Base-by-base conservation (phyloP, 352 stramenopile species). In the Phytopythium oedochilum region DNA sequence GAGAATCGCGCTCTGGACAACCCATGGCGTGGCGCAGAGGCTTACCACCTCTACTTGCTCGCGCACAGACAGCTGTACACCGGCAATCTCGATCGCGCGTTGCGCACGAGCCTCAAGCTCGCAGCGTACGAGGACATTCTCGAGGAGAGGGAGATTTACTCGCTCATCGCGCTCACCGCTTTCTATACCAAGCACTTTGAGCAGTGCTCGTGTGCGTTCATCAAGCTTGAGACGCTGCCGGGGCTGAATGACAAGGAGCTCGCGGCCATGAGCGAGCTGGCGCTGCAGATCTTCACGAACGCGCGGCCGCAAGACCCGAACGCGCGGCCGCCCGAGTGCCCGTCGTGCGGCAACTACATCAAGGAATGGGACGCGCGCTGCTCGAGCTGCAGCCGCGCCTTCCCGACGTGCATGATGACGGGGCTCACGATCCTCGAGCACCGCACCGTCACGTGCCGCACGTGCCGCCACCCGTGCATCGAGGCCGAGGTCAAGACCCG, bases 31-130 rank as follows among this genome's bases (percentile, higher is more conserved):
- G 93, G 91, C 7, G 93, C 94, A 10, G 94, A 97, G 60, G 93
- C 92, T 5, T 97, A 96, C 61, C 94, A 98, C 63, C 85, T 98
- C 49, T 97, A 96, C 58, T 66, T 98, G 59, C 73, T 98, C 4
- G 89, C 92, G 6, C 91, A 98, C 56, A 70, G 89, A 1, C 93
- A 98, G 72, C 70, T 98, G 11, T 98, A 98, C 66, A 57, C 60
- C 10, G 88, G 86, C 18, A 71, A 89, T 11, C 57, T 96, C 11
- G 85, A 97, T 23, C 78, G 72, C 12, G 88, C 94, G 7, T 62
- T 98, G 53, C 81, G 78, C 18, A 97, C 90, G 10, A 78, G 83
- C 10, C 78, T 97, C 40, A 94, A 96, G 51, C 82, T 96, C 32
- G 73, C 81, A 0, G 71, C 74, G 15, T 98, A 96, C 64, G 92